Evolutionary conservation across 495 filamentous ascomycete species (phyloP).

Genomic region (Penicillium dipodomyicola): DNA sequence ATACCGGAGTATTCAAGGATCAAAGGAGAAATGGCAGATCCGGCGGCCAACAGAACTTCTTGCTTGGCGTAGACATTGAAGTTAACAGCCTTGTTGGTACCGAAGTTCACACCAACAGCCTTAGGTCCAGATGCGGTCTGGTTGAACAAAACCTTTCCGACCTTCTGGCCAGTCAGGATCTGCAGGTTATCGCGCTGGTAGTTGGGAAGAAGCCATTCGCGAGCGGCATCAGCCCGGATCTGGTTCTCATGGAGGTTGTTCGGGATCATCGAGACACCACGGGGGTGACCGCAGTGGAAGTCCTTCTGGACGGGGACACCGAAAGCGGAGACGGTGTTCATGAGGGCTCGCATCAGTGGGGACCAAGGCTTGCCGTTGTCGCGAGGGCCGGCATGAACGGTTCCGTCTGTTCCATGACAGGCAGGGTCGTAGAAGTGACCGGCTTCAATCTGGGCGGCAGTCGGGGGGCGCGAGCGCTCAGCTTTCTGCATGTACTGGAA

Average conservation of each 20-base stretch:
- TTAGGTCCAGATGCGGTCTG: conserved; percentile 9
- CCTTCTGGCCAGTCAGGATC: conserved; percentile 45
- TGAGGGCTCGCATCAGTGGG: conserved; percentile 24
- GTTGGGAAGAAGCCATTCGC: conserved; percentile 48
- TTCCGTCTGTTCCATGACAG: conserved; percentile 28
- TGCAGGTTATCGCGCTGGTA: conserved; percentile 43
- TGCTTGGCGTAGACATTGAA: conserved; percentile 36
- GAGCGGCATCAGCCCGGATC: conserved; percentile 40
- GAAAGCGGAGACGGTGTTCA: conserved; percentile 13
- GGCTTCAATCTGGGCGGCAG: conserved; percentile 17
- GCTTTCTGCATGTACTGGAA: conserved; percentile 38
- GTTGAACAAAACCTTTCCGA: conserved; percentile 41
- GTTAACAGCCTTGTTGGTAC: conserved; percentile 24
- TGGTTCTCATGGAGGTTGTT: conserved; percentile 27
- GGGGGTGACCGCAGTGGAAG: conserved; percentile 26
- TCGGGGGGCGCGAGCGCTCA: conserved; percentile 21
- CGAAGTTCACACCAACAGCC: conserved; percentile 38
- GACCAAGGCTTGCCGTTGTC: conserved; percentile 21
- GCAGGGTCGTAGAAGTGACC: conserved; percentile 22
- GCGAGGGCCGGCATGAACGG: conserved; percentile 26
- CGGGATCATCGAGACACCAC: conserved; percentile 31
- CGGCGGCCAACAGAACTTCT: conserved; percentile 56
- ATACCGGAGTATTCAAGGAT: conserved; percentile 49
- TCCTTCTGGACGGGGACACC: conserved; percentile 24
- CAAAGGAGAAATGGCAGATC: conserved; percentile 53